Conservation (phyloP, 108 stramenopile genomes). For the Cyclostephanos invisitatus region DNA sequence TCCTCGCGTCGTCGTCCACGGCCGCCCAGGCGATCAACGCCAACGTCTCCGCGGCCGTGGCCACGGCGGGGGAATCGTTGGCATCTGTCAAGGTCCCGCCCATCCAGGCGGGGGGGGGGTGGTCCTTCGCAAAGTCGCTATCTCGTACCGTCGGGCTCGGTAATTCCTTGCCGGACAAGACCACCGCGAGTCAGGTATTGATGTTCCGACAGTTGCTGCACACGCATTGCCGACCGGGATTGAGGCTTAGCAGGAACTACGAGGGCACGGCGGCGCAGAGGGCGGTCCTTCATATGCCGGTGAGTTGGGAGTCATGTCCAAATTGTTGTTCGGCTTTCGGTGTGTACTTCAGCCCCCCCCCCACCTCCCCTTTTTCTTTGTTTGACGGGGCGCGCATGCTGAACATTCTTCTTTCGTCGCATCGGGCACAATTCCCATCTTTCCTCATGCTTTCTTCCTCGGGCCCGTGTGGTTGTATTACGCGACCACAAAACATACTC, state of each 20-base stretch:
- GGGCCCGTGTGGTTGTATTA: too few species aligned
- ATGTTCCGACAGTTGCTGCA: conserved; percentile 89
- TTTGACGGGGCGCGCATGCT: too few species aligned
- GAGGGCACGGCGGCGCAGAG: conserved; percentile 78
- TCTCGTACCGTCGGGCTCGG: conserved; percentile 45
- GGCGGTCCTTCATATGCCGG: conserved; percentile 85
- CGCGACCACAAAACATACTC: too few species aligned
- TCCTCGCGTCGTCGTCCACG: conserved; percentile 7
- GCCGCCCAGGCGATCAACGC: not conserved
- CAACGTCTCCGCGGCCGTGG: not conserved
- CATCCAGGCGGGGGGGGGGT: not conserved
- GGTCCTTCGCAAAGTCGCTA: conserved; percentile 24
- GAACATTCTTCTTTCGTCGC: too few species aligned
- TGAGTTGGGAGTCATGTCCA: not conserved
- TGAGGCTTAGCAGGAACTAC: conserved; percentile 68
- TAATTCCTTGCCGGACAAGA: conserved; percentile 82
- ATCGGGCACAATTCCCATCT: too few species aligned
- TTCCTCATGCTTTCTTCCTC: too few species aligned
- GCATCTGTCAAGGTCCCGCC: not conserved
- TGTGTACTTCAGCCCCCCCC: too few species aligned
- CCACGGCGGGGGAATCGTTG: not conserved
- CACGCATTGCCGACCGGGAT: conserved; percentile 80
- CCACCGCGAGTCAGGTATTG: conserved; percentile 83
- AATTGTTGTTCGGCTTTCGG: not conserved
- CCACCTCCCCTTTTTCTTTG: too few species aligned